Conservation (phyloP, 306 rosid species). For the Fagus sylvatica region DNA sequence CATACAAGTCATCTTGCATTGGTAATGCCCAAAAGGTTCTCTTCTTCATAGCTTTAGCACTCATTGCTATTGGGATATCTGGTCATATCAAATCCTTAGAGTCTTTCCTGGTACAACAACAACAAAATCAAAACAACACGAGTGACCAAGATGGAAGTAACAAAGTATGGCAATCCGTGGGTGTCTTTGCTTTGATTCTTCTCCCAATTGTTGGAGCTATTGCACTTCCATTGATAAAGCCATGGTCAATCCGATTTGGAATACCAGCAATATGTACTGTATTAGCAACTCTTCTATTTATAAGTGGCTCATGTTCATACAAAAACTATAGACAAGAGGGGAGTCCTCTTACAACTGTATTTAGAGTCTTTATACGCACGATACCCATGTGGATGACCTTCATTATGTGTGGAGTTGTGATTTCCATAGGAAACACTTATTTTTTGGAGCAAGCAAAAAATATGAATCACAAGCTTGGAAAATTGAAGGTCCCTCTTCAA, state of each 20-base stretch:
- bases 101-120: not conserved
- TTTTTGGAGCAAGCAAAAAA: too few relatives aligned
- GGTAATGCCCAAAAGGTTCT: not conserved
- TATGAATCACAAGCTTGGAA: constrained; percentile 29
- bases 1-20: not conserved
- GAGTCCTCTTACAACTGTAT: constrained; percentile 27
- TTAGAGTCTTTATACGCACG: constrained; percentile 15
- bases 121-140: not conserved
- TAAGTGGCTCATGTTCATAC: constrained; percentile 23
- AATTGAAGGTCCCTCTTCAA: constrained; percentile 21
- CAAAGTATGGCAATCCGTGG: not conserved
- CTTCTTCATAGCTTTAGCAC: constrained; percentile 5
- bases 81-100: not conserved
- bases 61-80: not conserved
- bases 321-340: not conserved
- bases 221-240: constrained; percentile 27
- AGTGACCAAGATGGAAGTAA: not conserved
- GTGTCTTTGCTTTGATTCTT: not conserved
- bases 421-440: constrained; percentile 23
- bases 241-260: constrained; percentile 36
- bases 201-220: constrained; percentile 15
- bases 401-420: constrained; percentile 24
- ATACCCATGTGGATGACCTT: constrained; percentile 23
- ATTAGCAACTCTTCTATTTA: constrained; percentile 24
- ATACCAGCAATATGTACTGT: constrained; percentile 20